Percentiles rank a stretch among this genome's conserved stretches.
These are phyloP conservation scores for Zygosaccharomyces kombuchaensis DNA, from an alignment of 805 yeast genomes.

Conservation along the genomic window DNA sequence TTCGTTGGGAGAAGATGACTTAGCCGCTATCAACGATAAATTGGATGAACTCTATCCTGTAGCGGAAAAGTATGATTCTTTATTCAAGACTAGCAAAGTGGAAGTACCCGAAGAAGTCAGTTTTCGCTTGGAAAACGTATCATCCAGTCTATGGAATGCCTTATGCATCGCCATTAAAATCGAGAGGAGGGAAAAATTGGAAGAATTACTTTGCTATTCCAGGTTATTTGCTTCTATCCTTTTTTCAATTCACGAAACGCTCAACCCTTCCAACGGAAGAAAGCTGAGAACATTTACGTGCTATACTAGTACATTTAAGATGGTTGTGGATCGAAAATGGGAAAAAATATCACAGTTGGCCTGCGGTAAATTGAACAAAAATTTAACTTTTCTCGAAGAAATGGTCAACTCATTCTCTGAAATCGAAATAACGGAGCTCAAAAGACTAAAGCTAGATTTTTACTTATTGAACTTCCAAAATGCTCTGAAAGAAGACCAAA, in stretches of 20 bases:
- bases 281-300: constrained; percentile 35
- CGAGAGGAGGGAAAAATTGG: constrained; percentile 11
- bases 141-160: constrained; percentile 39
- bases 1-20: not conserved
- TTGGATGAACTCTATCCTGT: constrained; percentile 29
- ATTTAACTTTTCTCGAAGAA: constrained; percentile 24
- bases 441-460: constrained; percentile 27
- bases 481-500: constrained; percentile 31
- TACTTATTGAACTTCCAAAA: constrained; percentile 34
- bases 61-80: constrained; percentile 32
- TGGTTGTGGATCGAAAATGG: constrained; percentile 28
- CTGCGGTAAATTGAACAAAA: constrained; percentile 33
- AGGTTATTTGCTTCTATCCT: constrained; percentile 34
- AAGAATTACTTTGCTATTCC: constrained; percentile 15
- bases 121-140: constrained; percentile 28
- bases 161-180: constrained; percentile 29
- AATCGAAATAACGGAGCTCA: constrained; percentile 12
- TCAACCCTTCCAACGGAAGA: constrained; percentile 20
- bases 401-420: constrained; percentile 9
- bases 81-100: constrained; percentile 25
- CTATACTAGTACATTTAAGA: constrained; percentile 29
- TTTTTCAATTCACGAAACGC: constrained; percentile 32
- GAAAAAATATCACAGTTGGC: constrained; percentile 17
- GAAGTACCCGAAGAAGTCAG: constrained; percentile 16
- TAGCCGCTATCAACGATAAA: constrained; percentile 12